phyloP scores from a whole-genome alignment of 108 stramenopile genomes.

The Skeletonema tropicum region DNA sequence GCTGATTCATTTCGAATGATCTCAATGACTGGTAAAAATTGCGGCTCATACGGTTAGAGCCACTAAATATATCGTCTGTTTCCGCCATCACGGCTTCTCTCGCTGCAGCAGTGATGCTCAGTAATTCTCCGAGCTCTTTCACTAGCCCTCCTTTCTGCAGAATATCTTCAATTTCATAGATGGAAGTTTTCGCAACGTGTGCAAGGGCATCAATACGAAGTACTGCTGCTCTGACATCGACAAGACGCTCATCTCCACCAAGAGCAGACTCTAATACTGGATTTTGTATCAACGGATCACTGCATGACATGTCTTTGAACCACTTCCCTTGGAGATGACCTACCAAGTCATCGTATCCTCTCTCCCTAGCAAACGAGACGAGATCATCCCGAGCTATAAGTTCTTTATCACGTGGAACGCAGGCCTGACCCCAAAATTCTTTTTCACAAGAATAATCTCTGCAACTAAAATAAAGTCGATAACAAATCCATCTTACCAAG shows the following conservation, averaged over 20 bases:
- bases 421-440: not conserved
- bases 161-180: not conserved
- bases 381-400: not conserved
- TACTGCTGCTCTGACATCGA: not conserved
- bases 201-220: not conserved
- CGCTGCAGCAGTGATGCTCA: not conserved
- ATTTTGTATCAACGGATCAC: not conserved
- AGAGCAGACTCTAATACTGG: not conserved
- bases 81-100: not conserved
- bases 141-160: not conserved
- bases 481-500: not conserved
- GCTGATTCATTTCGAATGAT: not conserved
- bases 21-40: not conserved
- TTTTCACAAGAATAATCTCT: not conserved
- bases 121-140: not conserved
- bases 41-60: no score
- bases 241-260: not conserved
- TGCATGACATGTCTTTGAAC: not conserved
- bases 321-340: not conserved
- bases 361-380: not conserved
- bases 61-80: not conserved
- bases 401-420: not conserved
- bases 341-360: slow-evolving; percentile 1
- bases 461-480: not conserved
- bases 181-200: not conserved